Conservation (phyloP, 371 early-diverging fungal genomes). For the Nematocida sp. region DNA sequence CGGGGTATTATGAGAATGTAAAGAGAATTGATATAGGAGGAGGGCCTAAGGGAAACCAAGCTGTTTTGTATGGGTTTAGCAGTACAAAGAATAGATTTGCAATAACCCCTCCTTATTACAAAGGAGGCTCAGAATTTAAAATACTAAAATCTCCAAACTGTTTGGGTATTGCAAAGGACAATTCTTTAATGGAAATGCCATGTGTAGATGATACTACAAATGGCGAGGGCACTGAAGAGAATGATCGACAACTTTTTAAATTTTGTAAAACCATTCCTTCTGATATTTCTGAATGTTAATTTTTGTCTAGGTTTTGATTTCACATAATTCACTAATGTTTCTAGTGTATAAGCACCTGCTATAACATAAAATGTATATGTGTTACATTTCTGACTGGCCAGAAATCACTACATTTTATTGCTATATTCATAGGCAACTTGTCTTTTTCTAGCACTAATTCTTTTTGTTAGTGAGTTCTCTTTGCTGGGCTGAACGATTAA, state of each 20-base stretch:
- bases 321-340: background rate
- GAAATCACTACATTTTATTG: background rate
- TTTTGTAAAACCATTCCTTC: background rate
- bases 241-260: constrained; percentile 36
- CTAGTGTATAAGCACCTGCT: background rate
- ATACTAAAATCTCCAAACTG: constrained; percentile 15
- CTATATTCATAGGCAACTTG: no score
- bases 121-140: constrained; percentile 32
- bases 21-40: constrained; percentile 27
- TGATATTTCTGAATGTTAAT: no score
- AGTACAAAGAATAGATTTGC: constrained; percentile 11
- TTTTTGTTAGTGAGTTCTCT: no score
- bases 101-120: constrained; percentile 40
- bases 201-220: constrained; percentile 24
- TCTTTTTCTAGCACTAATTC: no score
- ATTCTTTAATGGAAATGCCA: background rate
- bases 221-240: constrained; percentile 18
- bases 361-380: background rate
- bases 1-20: background rate
- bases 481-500: no score
- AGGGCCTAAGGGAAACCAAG: background rate
- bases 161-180: background rate
- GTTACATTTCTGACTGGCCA: background rate
- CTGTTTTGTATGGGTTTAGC: no score
- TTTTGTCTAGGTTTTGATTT: no score